Evolutionary conservation across 2,329 filamentous ascomycete genomes (phyloP), one percentile per base, ranked within the genome.

Genomic region (Microdochium bolleyi): DNA sequence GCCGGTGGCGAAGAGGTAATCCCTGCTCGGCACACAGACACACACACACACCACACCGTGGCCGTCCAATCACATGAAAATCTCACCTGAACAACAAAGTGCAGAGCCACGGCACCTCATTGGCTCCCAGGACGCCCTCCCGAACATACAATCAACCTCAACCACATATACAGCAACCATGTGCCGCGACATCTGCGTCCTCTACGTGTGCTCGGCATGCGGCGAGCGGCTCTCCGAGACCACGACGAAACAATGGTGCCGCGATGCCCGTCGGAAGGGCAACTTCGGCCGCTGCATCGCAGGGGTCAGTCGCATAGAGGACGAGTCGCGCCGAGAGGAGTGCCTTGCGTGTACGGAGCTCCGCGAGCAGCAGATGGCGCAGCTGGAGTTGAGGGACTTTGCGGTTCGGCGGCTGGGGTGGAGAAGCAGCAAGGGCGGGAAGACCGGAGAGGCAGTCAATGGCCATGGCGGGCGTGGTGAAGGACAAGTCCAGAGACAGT

Each of bases 311-410:
- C 52, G 51, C 11, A 50, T 34, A 21, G 54, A 61, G 37, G 53
- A 58, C 27, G 57, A 58, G 51, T 58, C 53, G 24, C 49, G 56
- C 21, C 55, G 57, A n/a, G 50, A 55, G 25, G 57, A 59, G 52
- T 59, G 59, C 44, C 19, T 49, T 30, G 48, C 52, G 13, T 60
- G 55, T 37, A 32, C 51, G 14, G 44, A 54, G 34, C 24, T 34
- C 13, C 53, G 54, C 21, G 54, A 60, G 37, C 24, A 24, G 4
- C 49, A 51, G 21, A 56, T 57, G 53, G 49, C 53, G 22, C 24
- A 56, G 51, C 32, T 57, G 19, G 51, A 57, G 24, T 54, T 58
- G 49, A 48, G 50, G 7, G 56, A 57, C 16, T 54, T 58, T 30
- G 49, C 53, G 2, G 49, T 51, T 32, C 56, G 55, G 44, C 49